These are phyloP conservation scores for Xylaria sp. DNA, from an alignment of 2,329 filamentous ascomycete genomes.

Conservation along the genomic window DNA sequence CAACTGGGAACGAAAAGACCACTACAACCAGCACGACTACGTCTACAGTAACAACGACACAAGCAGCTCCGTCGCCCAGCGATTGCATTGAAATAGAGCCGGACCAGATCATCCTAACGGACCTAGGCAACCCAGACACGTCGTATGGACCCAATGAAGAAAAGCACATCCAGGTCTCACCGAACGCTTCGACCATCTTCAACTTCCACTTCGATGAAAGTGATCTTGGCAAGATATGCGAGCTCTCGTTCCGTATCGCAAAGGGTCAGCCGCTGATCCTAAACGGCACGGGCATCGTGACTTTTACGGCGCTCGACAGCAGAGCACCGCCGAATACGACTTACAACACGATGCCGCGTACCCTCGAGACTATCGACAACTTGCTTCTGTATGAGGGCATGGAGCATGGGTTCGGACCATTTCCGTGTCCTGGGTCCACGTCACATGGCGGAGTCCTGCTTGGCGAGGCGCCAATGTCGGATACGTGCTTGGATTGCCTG, in stretches of 20 bases:
- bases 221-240: constrained; percentile 54
- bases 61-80: constrained; percentile 9
- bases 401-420: constrained; percentile 13
- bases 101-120: constrained; percentile 47
- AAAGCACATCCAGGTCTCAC: constrained; percentile 48
- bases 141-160: constrained; percentile 31
- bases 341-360: constrained; percentile 19
- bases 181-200: constrained; percentile 54
- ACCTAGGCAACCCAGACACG: constrained; percentile 47
- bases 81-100: constrained; percentile 13
- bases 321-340: constrained; percentile 18
- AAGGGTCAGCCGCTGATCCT: constrained; percentile 12
- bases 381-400: constrained; percentile 12
- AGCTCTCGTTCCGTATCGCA: constrained; percentile 51
- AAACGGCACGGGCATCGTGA: constrained; percentile 20
- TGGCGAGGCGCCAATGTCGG: constrained; percentile 20
- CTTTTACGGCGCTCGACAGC: constrained; percentile 22
- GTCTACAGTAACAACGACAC: constrained; percentile 12
- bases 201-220: constrained; percentile 60
- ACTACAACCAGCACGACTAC: constrained; percentile 17
- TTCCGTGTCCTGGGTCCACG: constrained; percentile 23
- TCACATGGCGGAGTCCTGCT: constrained; percentile 16
- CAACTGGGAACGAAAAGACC: constrained; percentile 2
- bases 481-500: constrained; percentile 24
- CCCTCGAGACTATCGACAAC: constrained; percentile 19